phyloP scores from a whole-genome alignment of 106 monocot genomes.

The Ottelia alismoides region DNA sequence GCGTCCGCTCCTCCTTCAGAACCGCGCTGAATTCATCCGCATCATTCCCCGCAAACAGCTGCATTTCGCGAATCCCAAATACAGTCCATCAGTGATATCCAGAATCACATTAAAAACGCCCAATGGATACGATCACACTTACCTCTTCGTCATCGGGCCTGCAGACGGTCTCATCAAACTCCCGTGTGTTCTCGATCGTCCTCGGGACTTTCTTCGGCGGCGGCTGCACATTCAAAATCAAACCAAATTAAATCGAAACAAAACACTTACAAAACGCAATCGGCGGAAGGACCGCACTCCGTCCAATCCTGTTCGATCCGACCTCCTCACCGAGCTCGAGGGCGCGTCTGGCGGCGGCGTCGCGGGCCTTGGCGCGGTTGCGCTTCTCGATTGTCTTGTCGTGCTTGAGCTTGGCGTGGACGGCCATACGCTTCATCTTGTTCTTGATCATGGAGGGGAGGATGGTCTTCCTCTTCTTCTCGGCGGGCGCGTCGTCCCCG shows the following conservation, averaged over 20 bases:
- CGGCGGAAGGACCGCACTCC: neutral
- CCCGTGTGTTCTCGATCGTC: slow-evolving; percentile 65
- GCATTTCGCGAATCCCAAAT: too few species aligned
- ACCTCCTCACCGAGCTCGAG: slow-evolving; percentile 72
- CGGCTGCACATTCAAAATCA: slow-evolving; percentile 14
- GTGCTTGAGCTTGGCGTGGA: slow-evolving; percentile 61
- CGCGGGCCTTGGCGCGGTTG: slow-evolving; percentile 34
- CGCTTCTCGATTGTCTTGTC: slow-evolving; percentile 65
- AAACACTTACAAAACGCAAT: neutral
- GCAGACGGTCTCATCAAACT: slow-evolving; percentile 48
- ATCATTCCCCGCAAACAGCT: too few species aligned
- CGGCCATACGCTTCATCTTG: slow-evolving; percentile 61
- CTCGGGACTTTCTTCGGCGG: slow-evolving; percentile 31
- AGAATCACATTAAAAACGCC: too few species aligned
- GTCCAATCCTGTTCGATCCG: neutral
- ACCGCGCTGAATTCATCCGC: slow-evolving; percentile 65
- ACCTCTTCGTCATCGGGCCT: too few species aligned
- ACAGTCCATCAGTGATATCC: too few species aligned
- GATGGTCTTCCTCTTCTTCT: slow-evolving; percentile 13
- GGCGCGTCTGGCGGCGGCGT: slow-evolving; percentile 36
- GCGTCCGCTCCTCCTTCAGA: slow-evolving; percentile 35
- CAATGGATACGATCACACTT: too few species aligned
- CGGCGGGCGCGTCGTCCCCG: neutral
- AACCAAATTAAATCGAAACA: too few species aligned
- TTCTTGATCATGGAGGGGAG: slow-evolving; percentile 61